Evolutionary conservation across 768 basidiomycete species (phyloP), one percentile per base, ranked within the genome.

Genomic region (Agrocybe praecox): DNA sequence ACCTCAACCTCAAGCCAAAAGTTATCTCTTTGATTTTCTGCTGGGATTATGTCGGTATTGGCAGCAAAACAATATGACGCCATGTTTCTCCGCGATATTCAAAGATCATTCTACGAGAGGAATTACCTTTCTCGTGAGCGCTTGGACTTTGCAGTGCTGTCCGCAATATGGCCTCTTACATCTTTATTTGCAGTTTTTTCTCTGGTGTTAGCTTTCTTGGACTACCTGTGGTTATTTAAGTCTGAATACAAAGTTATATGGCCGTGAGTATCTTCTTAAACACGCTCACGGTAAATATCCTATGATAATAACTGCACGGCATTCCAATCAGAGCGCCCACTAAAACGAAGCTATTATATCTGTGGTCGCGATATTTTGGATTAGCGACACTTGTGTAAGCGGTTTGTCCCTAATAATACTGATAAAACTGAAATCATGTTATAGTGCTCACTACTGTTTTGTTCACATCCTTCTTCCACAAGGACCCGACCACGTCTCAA

Each of bases 281-380:
- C n/a, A n/a, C n/a, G n/a, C n/a, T n/a, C n/a, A n/a, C n/a, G n/a
- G n/a, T n/a, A n/a, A n/a, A n/a, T n/a, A n/a, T n/a, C n/a, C n/a
- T 42, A 48, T 15, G 19, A 44, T 32, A 10, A 33, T 36, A 22
- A 33, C 19, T 22, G 6, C 6, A 42, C 12, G n/a, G 44, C 24
- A 23, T 14, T 24, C 7, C 32, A 26, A 18, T n/a, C 33, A 21
- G 12, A 43, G 18, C 1, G 43, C 23, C 45, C 36, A n/a, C 15
- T 17, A 48, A 19, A 21, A 8, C 45, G 6, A 56, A 23, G 19
- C 29, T 45, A 17, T 29, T 59, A 9, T 59, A 59, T 34, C n/a
- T 59, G 21, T 32, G 49, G 26, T 51, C 58, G 10, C 58, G 58
- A 1, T 59, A 59, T 24, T 17, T 22, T 6, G 49, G 43, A 11